phyloP scores from a whole-genome alignment of 208 protist genomes.

The Crithidia bombi region DNA sequence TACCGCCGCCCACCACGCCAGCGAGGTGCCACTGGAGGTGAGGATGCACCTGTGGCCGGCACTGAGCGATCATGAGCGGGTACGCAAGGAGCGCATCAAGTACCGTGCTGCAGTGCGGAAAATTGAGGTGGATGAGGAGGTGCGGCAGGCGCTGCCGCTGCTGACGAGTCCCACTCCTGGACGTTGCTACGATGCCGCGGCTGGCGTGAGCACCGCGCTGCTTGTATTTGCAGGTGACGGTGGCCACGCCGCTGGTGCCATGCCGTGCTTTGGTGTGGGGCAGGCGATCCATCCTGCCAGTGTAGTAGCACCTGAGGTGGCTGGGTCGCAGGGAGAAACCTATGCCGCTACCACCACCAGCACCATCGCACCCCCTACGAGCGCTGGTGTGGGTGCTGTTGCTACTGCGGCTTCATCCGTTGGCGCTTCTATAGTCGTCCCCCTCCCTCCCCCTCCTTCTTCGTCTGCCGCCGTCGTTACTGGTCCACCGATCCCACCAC shows the following conservation, averaged over 20 bases:
- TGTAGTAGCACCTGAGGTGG: neutral
- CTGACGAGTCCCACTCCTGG: slow-evolving; percentile 34
- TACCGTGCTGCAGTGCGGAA: slow-evolving; percentile 51
- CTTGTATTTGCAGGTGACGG: slow-evolving; percentile 8
- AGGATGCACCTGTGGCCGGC: slow-evolving; percentile 82
- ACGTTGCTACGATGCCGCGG: slow-evolving; percentile 22
- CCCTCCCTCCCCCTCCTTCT: neutral
- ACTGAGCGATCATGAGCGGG: slow-evolving; percentile 81
- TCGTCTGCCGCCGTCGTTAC: neutral
- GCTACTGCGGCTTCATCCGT: neutral
- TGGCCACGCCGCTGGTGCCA: slow-evolving; percentile 2
- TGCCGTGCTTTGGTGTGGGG: slow-evolving; percentile 28
- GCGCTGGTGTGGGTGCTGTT: neutral
- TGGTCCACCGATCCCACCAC: neutral
- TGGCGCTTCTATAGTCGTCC: neutral
- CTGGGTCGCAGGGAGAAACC: neutral
- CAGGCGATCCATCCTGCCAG: slow-evolving; percentile 17
- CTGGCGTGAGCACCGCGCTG: slow-evolving; percentile 5
- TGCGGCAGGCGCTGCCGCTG: slow-evolving; percentile 49
- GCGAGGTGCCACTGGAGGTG: slow-evolving; percentile 78
- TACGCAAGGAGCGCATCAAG: slow-evolving; percentile 76
- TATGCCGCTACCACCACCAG: neutral
- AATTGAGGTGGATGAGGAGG: slow-evolving; percentile 52
- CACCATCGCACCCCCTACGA: too few species aligned
- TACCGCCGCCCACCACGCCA: neutral